Base-by-base conservation (phyloP, 768 basidiomycete genomes). In the Tricholoma terreum region DNA sequence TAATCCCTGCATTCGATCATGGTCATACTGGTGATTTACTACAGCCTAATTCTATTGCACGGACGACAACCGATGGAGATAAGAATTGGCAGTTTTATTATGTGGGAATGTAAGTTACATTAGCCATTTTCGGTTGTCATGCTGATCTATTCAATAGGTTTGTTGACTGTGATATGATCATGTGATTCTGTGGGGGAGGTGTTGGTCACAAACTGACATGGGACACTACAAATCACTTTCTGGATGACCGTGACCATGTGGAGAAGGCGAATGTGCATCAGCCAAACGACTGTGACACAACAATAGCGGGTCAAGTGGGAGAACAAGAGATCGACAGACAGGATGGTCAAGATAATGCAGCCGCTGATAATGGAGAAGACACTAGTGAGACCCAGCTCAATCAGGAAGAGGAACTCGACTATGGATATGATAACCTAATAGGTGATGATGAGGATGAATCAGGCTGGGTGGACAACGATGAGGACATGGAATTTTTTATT, bases 1-100 rank as follows among this genome's bases (percentile, higher is more conserved):
- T 73, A 2, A 67, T 71, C 14, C 71, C 71, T 0, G 67, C 53
- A 14, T 73, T 68, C 50, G 12, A 35, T 5, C 46, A 60, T 50
- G 67, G 69, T 9, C 50, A 24, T 7, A 62, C 53, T 19, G 27
- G 24, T 17, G 50, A 52, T 17, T 14, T 48, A 6, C 11, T 48
- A 19, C 43, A 8, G 9, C 46, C 17, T 14, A 24, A 19, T 48
- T 6, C 14, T 22, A 22, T 14, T 21, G 17, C 17, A 4, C 21
- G 46, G 1, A 4, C 30, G 3, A 11, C 12, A 5, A 4, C 6
- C 6, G 46, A 48, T 1, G 46, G 21, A 12, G 21, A 21, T 6
- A 10, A 48, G 10, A 17, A 48, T 22, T 48, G 46, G 46, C 4
- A 5, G 6, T 21, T n/a, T 22, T 48, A 22, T 11, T 48, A 48